phyloP scores from a whole-genome alignment of 352 stramenopile genomes.

The Pythium dissotocum region DNA sequence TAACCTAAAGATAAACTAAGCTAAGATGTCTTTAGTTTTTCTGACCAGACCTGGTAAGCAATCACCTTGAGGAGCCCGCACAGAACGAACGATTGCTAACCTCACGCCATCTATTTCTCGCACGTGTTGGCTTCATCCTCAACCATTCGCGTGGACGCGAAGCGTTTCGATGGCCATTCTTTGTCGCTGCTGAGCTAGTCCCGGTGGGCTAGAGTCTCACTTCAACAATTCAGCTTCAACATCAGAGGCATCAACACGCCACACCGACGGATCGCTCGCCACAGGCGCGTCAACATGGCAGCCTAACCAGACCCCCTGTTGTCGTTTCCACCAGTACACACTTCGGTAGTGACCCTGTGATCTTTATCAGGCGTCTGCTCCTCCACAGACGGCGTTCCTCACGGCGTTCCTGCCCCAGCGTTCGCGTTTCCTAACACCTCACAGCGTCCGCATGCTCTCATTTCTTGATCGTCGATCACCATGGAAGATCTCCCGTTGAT shows the following conservation, averaged over 20 bases:
- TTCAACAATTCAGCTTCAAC: constrained; percentile 1
- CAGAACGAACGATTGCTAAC: constrained; percentile 2
- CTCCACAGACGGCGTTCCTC: not conserved
- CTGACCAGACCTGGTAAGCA: not conserved
- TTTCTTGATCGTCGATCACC: not conserved
- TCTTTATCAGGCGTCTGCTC: no score
- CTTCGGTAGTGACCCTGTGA: no score
- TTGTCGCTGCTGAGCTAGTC: not conserved
- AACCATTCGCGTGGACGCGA: not conserved
- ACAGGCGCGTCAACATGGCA: not conserved
- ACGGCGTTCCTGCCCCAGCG: not conserved
- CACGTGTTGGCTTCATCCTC: not conserved
- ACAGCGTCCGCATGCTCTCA: not conserved
- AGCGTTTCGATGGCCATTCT: not conserved
- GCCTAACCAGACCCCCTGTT: not conserved
- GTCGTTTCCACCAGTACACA: no score
- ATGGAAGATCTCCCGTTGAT: not conserved
- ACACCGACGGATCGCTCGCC: not conserved
- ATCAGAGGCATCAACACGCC: not conserved
- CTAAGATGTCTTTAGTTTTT: not conserved
- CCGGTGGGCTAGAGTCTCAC: not conserved
- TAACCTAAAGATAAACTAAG: no score
- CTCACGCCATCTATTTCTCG: not conserved
- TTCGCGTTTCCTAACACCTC: not conserved
- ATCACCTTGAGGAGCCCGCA: not conserved